phyloP scores from a whole-genome alignment of 2,329 filamentous ascomycete genomes.

The Sarocladiaceae sp. region DNA sequence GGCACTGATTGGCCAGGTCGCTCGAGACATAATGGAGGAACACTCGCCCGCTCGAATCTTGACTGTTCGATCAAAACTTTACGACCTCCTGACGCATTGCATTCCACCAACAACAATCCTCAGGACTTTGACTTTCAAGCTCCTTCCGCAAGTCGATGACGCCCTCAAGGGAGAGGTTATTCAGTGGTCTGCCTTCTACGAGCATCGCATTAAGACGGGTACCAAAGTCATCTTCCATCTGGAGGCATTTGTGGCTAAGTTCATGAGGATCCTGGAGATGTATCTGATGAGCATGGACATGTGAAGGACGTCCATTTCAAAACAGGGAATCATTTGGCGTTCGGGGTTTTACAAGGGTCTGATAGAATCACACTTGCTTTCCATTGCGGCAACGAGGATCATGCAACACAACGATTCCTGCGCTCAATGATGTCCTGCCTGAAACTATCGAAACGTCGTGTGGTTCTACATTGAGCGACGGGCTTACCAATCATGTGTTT shows the following conservation, averaged over 20 bases:
- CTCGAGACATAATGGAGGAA: conserved; percentile 90
- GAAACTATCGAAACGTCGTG: too few relatives aligned
- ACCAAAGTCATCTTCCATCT: conserved; percentile 97
- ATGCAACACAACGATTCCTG: too few relatives aligned
- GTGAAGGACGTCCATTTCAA: conserved; percentile 24
- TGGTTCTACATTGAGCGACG: too few relatives aligned
- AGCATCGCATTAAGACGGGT: conserved; percentile 88
- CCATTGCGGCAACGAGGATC: too few relatives aligned
- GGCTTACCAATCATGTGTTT: too few relatives aligned
- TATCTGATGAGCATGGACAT: conserved; percentile 83
- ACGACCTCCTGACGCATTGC: conserved; percentile 94
- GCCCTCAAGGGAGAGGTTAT: conserved; percentile 87
- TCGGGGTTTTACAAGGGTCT: not conserved
- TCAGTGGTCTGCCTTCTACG: conserved; percentile 95
- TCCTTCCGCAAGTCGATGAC: conserved; percentile 84
- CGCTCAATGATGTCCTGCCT: too few relatives aligned
- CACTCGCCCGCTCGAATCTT: conserved; percentile 87
- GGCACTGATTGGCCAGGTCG: conserved; percentile 80
- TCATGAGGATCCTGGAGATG: conserved; percentile 95
- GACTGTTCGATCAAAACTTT: conserved; percentile 87
- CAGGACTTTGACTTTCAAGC: conserved; percentile 91
- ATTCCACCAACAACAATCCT: conserved; percentile 93
- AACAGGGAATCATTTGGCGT: not conserved
- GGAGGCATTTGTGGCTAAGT: conserved; percentile 97
- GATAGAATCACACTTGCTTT: too few relatives aligned